Percentiles rank a stretch among this genome's conserved stretches.
Evolutionary conservation across 805 yeast species (phyloP).

Genomic region (Kuraishia ogatae): DNA sequence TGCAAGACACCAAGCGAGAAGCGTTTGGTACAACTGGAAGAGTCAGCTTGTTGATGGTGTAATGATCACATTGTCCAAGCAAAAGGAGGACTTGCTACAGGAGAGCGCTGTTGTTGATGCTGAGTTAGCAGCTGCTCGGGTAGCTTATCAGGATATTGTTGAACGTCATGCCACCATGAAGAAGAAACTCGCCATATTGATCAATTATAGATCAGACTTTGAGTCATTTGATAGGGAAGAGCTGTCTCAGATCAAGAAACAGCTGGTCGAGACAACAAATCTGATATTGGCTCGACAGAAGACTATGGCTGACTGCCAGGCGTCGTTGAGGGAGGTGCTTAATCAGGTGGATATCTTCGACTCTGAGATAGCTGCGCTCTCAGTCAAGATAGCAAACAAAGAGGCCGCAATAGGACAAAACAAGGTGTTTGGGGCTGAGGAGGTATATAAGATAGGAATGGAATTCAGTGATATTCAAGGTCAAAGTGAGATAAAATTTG

Average conservation of each 20-base stretch:
- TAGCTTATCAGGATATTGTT: constrained; percentile 5
- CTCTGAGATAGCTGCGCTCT: constrained; percentile 2
- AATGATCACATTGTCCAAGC: constrained; percentile 21
- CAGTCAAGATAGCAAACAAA: constrained; percentile 1
- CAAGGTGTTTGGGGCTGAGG: constrained; percentile 4
- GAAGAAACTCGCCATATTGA: constrained; percentile 4
- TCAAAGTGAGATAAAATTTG: not conserved
- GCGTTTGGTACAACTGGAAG: constrained; percentile 60
- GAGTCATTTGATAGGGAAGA: constrained; percentile 9
- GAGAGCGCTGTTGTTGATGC: constrained; percentile 10
- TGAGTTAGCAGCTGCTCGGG: constrained; percentile 9
- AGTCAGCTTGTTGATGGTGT: constrained; percentile 39
- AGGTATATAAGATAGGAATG: constrained; percentile 1
- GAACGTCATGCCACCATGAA: constrained; percentile 5
- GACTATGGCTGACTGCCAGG: constrained; percentile 5
- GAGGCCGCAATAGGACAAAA: constrained; percentile 5
- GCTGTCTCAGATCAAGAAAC: constrained; percentile 7
- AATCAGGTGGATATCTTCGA: constrained; percentile 2
- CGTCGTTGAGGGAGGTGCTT: constrained; percentile 7
- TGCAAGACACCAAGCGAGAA: constrained; percentile 43
- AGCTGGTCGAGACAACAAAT: constrained; percentile 5
- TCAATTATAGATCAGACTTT: constrained; percentile 10
- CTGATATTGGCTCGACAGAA: constrained; percentile 1
- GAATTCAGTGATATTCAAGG: not conserved
- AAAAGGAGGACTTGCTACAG: constrained; percentile 10